Evolutionary conservation across 1,284 basidiomycete genomes (phyloP).

Genomic region (Athelia psychrophila): DNA sequence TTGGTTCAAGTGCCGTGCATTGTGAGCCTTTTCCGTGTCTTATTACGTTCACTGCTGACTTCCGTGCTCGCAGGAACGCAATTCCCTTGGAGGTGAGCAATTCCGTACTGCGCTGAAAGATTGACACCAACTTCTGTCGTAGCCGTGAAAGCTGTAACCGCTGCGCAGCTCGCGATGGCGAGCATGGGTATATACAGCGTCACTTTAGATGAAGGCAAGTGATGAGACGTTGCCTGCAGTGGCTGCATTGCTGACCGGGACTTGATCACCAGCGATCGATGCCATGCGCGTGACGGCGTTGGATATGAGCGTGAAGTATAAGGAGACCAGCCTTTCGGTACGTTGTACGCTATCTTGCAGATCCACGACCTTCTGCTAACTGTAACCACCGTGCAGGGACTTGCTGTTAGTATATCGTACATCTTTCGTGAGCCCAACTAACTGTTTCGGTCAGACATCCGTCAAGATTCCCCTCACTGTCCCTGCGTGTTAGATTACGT

Average conservation of each 20-base stretch:
- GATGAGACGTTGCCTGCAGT: too few relatives aligned
- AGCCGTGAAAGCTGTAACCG: constrained; percentile 88
- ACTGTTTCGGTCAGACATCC: constrained; percentile 25
- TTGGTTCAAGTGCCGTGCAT: constrained; percentile 95
- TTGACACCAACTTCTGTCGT: constrained; percentile 3
- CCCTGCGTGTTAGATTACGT: constrained; percentile 29
- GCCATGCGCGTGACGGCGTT: constrained; percentile 91
- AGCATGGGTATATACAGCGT: constrained; percentile 86
- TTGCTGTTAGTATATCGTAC: constrained; percentile 44
- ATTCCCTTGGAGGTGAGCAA: constrained; percentile 73
- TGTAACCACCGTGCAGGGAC: constrained; percentile 39
- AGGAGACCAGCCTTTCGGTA: constrained; percentile 90
- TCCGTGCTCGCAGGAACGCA: constrained; percentile 62
- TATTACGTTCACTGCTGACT: constrained; percentile 1
- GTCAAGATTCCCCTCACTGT: constrained; percentile 42
- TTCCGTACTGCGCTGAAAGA: constrained; percentile 12
- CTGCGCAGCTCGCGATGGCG: constrained; percentile 93
- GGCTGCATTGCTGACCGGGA: too few relatives aligned
- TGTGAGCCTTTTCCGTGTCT: constrained; percentile 42
- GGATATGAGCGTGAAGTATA: constrained; percentile 88
- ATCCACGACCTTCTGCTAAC: too few relatives aligned
- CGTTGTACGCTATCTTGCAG: constrained; percentile 21
- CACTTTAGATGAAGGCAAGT: constrained; percentile 71
- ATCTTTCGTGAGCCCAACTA: background rate
- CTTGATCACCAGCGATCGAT: constrained; percentile 64